Conservation (phyloP, 2,329 filamentous ascomycete species). For the Curvularia spicifera region DNA sequence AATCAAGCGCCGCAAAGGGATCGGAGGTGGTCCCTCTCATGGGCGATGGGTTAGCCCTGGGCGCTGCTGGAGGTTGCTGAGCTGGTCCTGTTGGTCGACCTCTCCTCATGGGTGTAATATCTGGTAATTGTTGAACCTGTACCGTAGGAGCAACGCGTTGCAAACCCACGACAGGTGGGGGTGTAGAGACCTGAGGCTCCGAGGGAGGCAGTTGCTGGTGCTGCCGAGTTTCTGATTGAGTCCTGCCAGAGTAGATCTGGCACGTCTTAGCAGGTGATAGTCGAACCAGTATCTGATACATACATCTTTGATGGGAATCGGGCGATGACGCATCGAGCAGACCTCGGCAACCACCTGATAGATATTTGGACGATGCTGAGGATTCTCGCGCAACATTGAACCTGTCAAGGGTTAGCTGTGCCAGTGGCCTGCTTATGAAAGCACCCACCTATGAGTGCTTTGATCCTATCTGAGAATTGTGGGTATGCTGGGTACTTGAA, state of each 20-base stretch:
- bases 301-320: conserved; percentile 89
- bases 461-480: conserved; percentile 85
- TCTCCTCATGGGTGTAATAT: conserved; percentile 92
- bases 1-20: conserved; percentile 89
- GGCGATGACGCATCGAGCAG: conserved; percentile 85
- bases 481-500: conserved; percentile 92
- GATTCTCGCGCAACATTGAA: conserved; percentile 88
- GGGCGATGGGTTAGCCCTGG: conserved; percentile 71
- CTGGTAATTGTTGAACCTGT: conserved; percentile 76
- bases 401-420: conserved; percentile 58
- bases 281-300: conserved; percentile 18
- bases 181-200: conserved; percentile 57
- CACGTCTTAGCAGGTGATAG: conserved; percentile 28
- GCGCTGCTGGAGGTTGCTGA: conserved; percentile 48
- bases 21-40: conserved; percentile 74
- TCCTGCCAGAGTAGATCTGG: conserved; percentile 60
- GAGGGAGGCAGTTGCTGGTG: conserved; percentile 66
- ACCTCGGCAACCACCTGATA: conserved; percentile 89
- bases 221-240: conserved; percentile 68
- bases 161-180: conserved; percentile 74
- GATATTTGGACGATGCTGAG: conserved; percentile 82
- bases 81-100: conserved; percentile 70
- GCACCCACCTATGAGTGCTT: conserved; percentile 80
- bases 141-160: conserved; percentile 78
- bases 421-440: background rate